Evolutionary conservation across 495 filamentous ascomycete genomes (phyloP).

Genomic region (Pseudomonodictys pantanalensis): DNA sequence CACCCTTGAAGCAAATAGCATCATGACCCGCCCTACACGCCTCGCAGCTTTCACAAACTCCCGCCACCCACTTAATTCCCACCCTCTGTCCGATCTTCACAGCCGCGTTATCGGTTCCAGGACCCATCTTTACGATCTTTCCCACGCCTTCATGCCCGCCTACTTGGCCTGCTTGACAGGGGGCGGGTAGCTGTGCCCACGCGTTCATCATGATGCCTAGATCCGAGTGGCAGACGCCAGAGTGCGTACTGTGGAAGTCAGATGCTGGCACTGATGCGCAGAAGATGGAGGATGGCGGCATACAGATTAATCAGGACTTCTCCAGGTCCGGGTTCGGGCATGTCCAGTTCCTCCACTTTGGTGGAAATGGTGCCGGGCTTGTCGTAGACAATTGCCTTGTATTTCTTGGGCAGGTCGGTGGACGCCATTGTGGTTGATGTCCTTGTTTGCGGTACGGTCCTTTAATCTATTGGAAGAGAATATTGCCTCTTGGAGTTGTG

Average conservation of each 20-base stretch:
- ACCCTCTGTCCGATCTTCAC: conserved; percentile 61
- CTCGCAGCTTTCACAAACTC: conserved; percentile 50
- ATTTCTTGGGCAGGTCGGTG: conserved; percentile 55
- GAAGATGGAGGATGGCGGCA: conserved; percentile 15
- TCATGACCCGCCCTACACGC: conserved; percentile 26
- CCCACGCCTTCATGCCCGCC: conserved; percentile 53
- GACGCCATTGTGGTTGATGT: conserved; percentile 39
- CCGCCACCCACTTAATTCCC: conserved; percentile 50
- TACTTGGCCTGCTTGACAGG: conserved; percentile 63
- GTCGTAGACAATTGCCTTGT: conserved; percentile 69
- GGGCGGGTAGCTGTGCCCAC: conserved; percentile 57
- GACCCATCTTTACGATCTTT: conserved; percentile 54
- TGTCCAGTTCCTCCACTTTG: conserved; percentile 62
- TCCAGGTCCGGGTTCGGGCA: conserved; percentile 62
- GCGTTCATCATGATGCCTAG: conserved; percentile 58
- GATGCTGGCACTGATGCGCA: background rate
- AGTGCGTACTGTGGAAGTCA: conserved; percentile 52
- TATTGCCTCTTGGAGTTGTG: too few species aligned
- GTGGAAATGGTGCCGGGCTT: conserved; percentile 67
- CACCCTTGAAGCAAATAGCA: conserved; percentile 25
- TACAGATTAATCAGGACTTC: conserved; percentile 67
- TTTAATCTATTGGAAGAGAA: too few species aligned
- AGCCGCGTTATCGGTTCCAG: conserved; percentile 48
- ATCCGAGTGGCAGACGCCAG: conserved; percentile 71
- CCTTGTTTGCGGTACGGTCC: too few species aligned